These are phyloP conservation scores for Leccinum angustisporum DNA, from an alignment of 1,284 basidiomycete species.

Conservation along the genomic window DNA sequence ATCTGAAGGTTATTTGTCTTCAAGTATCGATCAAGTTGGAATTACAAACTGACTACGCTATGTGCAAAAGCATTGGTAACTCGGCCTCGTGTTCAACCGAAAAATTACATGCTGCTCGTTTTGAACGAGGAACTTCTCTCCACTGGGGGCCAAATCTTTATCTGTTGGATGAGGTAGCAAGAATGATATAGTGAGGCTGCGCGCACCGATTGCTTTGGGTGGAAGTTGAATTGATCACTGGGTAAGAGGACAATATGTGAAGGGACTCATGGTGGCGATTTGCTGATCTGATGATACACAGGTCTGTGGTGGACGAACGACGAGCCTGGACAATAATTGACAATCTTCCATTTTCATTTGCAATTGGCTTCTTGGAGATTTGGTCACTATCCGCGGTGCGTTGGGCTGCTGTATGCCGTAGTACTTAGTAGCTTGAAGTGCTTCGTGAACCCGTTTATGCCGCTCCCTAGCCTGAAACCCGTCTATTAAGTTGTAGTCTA, in stretches of 20 bases:
- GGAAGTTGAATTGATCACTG: neutral
- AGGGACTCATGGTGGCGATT: neutral
- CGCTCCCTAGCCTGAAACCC: slow-evolving; percentile 17
- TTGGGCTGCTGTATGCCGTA: slow-evolving; percentile 2
- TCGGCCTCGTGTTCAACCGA: slow-evolving; percentile 25
- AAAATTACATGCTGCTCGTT: neutral
- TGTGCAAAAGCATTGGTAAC: slow-evolving; percentile 1
- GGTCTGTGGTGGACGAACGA: slow-evolving; percentile 10
- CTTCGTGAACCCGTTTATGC: slow-evolving; percentile 3
- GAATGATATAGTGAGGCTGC: neutral
- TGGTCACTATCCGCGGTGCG: slow-evolving; percentile 29
- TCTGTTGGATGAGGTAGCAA: neutral
- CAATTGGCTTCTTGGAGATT: slow-evolving; percentile 17
- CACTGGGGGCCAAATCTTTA: slow-evolving; percentile 11
- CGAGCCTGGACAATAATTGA: slow-evolving; percentile 1
- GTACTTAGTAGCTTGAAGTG: neutral
- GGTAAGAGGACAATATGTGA: slow-evolving; percentile 2
- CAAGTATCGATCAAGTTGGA: slow-evolving; percentile 17
- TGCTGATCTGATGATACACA: slow-evolving; percentile 7
- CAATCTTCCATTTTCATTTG: slow-evolving; percentile 18
- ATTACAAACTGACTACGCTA: slow-evolving; percentile 9
- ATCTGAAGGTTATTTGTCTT: slow-evolving; percentile 16
- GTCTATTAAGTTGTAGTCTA: slow-evolving; percentile 2
- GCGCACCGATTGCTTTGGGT: neutral
- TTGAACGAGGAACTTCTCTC: slow-evolving; percentile 10